Base-by-base conservation (phyloP, 257 asterid genomes). In the Avicennia marina region DNA sequence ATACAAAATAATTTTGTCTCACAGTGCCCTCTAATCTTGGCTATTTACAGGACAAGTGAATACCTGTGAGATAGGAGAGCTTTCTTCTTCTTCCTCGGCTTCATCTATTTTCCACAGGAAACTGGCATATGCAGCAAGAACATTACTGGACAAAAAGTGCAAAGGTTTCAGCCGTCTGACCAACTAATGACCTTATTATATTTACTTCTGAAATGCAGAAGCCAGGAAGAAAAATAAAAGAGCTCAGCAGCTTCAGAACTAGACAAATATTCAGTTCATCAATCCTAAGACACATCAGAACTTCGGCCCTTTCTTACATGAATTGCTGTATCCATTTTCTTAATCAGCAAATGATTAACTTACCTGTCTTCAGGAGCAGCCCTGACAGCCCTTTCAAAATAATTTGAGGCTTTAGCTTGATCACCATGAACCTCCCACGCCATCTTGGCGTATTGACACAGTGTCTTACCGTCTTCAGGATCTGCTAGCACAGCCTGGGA, bases 321-420 rank as follows among this genome's bases (percentile, higher is more conserved):
- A n/a, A n/a, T n/a, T n/a, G n/a, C n/a, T n/a, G n/a, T n/a, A n/a
- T n/a, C n/a, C n/a, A n/a, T n/a, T n/a, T n/a, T n/a, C n/a, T n/a
- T n/a, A n/a, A n/a, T n/a, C n/a, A n/a, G n/a, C n/a, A n/a, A 36
- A 41, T 18, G 45, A 29, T 12, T 3, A 52, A 1, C 26, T 53
- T 63, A 83, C 97, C 94, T 83, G 66, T 88, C 78, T 1, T 65
- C 74, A n/a, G 95, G 95, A 61, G 97, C 79, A 59, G 89, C 89
- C 56, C 8, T 66, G 8, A 57, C 67, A 6, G 98, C 95, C 66
- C 70, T 73, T 62, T 82, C 74, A 24, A 85, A 89, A 69, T 80
- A 88, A 65, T 60, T 64, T 6, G 71, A 63, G 74, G 95, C 97
- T 67, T 32, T 72, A 62, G 53, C 67, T 67, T 66, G 68, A 60